A percentile compares a stretch with the other conserved stretches of the same genome.
Conservation (phyloP, 306 rosid genomes). For the Rosa persica region DNA sequence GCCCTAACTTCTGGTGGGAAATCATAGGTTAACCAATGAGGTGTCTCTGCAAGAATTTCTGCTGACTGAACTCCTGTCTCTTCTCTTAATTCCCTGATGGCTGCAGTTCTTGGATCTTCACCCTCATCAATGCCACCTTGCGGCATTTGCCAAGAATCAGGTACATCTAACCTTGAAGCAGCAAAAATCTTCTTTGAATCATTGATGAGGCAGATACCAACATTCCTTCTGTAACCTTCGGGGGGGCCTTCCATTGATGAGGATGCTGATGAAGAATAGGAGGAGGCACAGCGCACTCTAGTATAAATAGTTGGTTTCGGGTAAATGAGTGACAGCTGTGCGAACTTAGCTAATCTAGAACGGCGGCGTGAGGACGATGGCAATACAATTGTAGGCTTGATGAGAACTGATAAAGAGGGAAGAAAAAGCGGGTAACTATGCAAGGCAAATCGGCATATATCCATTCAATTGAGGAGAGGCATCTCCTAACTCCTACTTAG, state of each 20-base stretch:
- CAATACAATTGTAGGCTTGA: conserved; percentile 4
- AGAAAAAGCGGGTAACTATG: conserved; percentile 16
- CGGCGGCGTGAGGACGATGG: conserved; percentile 7
- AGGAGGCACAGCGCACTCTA: conserved; percentile 1
- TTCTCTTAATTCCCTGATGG: conserved; percentile 75
- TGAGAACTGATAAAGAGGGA: conserved; percentile 14
- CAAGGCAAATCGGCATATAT: conserved; percentile 40
- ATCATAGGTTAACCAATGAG: conserved; percentile 88
- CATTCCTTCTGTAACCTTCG: conserved; percentile 77
- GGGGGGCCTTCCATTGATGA: conserved; percentile 83
- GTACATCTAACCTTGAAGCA: conserved; percentile 78
- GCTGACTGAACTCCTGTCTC: conserved; percentile 91
- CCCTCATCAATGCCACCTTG: conserved; percentile 95
- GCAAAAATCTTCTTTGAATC: conserved; percentile 61
- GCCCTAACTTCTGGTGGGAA: conserved; percentile 82
- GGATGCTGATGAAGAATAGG: conserved; percentile 16
- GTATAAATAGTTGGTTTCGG: background rate
- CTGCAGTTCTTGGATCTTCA: conserved; percentile 81
- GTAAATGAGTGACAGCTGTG: conserved; percentile 20
- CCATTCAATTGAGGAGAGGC: conserved; percentile 35
- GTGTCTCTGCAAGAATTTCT: conserved; percentile 74
- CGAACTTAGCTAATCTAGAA: conserved; percentile 8
- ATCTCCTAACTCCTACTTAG: background rate
- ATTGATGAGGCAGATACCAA: conserved; percentile 75
- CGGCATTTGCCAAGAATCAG: conserved; percentile 93